Percentiles rank a stretch among this genome's conserved stretches.
Conservation (phyloP, 1,284 basidiomycete species). For the Sparassis latifolia region DNA sequence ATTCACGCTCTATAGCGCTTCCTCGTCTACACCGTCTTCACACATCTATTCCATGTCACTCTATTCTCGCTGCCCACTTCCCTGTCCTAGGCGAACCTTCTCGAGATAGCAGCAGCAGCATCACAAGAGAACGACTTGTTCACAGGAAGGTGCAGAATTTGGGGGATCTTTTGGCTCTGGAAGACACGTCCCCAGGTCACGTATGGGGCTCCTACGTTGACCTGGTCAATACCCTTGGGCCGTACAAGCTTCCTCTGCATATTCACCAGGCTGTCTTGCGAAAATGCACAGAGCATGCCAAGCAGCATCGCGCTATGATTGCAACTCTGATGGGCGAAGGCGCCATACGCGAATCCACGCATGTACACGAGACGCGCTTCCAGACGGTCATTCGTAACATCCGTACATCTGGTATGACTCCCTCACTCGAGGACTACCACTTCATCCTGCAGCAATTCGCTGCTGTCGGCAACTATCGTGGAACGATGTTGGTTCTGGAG, state of each 20-base stretch:
- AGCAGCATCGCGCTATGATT: constrained; percentile 37
- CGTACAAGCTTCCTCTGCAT: constrained; percentile 47
- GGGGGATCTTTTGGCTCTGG: constrained; percentile 22
- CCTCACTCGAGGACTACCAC: constrained; percentile 62
- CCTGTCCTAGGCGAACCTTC: neutral
- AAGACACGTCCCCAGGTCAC: constrained; percentile 33
- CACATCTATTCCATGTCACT: neutral
- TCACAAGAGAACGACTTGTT: constrained; percentile 3
- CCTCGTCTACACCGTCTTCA: constrained; percentile 1
- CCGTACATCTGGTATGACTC: constrained; percentile 40
- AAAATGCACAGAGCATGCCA: constrained; percentile 45
- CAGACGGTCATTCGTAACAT: constrained; percentile 64
- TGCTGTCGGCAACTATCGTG: constrained; percentile 57
- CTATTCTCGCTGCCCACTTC: neutral
- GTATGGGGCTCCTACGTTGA: constrained; percentile 59
- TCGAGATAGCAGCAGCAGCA: neutral
- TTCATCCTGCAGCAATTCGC: constrained; percentile 69
- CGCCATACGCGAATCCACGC: constrained; percentile 26
- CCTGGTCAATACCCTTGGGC: constrained; percentile 41
- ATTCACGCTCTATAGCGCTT: neutral
- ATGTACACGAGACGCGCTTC: constrained; percentile 56
- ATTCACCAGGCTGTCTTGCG: constrained; percentile 64
- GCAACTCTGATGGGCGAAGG: constrained; percentile 32
- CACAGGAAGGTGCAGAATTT: constrained; percentile 28
- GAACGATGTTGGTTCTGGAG: constrained; percentile 50